These are phyloP conservation scores for Penicillium sp. DNA, from an alignment of 2,329 filamentous ascomycete species.

Conservation along the genomic window DNA sequence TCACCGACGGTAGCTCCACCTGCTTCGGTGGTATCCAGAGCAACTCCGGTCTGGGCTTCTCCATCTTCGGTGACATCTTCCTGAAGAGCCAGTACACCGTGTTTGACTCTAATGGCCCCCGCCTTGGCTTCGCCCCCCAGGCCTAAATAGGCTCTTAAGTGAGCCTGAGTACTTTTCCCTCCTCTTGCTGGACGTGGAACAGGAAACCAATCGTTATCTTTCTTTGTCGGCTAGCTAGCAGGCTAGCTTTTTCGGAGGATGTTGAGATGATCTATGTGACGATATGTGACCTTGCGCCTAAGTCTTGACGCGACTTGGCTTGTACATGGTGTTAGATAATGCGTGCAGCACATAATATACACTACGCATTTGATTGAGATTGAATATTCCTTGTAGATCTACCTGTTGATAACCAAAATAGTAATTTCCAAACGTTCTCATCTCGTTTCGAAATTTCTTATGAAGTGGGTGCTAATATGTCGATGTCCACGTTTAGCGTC, in stretches of 20 bases:
- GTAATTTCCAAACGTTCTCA: too few relatives aligned
- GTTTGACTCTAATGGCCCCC: slow-evolving; percentile 62
- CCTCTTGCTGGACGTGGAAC: not conserved
- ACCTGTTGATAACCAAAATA: too few relatives aligned
- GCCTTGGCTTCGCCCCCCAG: slow-evolving; percentile 55
- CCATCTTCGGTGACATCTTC: slow-evolving; percentile 78
- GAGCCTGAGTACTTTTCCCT: slow-evolving; percentile 7
- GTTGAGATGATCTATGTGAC: slow-evolving; percentile 7
- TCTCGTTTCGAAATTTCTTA: too few relatives aligned
- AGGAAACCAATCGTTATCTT: slow-evolving; percentile 9
- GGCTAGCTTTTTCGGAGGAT: slow-evolving; percentile 17
- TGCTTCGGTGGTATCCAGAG: slow-evolving; percentile 81
- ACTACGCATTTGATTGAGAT: slow-evolving; percentile 12
- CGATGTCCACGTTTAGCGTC: too few relatives aligned
- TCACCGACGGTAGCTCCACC: slow-evolving; percentile 38
- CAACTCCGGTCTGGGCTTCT: slow-evolving; percentile 60
- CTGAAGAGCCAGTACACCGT: slow-evolving; percentile 77
- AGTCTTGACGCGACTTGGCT: slow-evolving; percentile 20
- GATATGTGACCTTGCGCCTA: slow-evolving; percentile 11
- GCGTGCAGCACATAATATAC: slow-evolving; percentile 20
- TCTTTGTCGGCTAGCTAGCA: slow-evolving; percentile 17
- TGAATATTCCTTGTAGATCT: not conserved
- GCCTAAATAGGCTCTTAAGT: slow-evolving; percentile 24
- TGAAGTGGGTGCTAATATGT: too few relatives aligned
- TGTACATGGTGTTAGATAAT: slow-evolving; percentile 23